A percentile compares a stretch with the other conserved stretches of the same genome.
These are phyloP conservation scores for Mycena rebaudengoi DNA, from an alignment of 768 basidiomycete species.

Conservation along the genomic window DNA sequence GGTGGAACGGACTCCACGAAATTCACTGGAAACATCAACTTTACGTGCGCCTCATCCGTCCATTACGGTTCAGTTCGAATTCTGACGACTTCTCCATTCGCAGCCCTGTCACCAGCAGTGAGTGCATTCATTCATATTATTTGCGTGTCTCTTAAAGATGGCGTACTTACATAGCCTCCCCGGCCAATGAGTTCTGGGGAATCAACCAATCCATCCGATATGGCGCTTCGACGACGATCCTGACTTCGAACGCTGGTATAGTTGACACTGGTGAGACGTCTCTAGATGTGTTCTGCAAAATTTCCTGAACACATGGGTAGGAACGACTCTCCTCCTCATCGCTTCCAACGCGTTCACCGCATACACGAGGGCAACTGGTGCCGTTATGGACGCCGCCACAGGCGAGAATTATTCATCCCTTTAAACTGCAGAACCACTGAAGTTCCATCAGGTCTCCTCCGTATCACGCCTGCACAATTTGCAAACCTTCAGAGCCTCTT, in stretches of 20 bases:
- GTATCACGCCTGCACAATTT: neutral
- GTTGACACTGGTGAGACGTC: constrained; percentile 46
- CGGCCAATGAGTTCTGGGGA: constrained; percentile 51
- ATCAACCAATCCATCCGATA: constrained; percentile 50
- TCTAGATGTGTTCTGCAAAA: neutral
- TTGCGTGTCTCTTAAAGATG: neutral
- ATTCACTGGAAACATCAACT: constrained; percentile 39
- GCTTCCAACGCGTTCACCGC: constrained; percentile 37
- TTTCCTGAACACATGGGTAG: neutral
- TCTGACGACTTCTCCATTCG: neutral
- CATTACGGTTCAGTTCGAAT: neutral
- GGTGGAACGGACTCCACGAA: constrained; percentile 39
- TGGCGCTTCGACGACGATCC: constrained; percentile 38
- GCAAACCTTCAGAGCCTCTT: constrained; percentile 35
- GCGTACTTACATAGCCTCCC: constrained; percentile 18
- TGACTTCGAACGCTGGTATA: constrained; percentile 47
- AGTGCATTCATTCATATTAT: constrained; percentile 28
- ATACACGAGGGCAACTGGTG: constrained; percentile 44
- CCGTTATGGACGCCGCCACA: constrained; percentile 19
- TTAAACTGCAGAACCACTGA: too few relatives aligned
- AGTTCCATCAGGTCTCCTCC: too few relatives aligned
- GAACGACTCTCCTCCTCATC: constrained; percentile 47
- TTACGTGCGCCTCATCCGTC: constrained; percentile 43
- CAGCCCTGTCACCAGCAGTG: constrained; percentile 1
- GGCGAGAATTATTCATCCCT: too few relatives aligned